Base-by-base conservation (phyloP, 1,139 yeast genomes). In the Suhomyces anneliseae region DNA sequence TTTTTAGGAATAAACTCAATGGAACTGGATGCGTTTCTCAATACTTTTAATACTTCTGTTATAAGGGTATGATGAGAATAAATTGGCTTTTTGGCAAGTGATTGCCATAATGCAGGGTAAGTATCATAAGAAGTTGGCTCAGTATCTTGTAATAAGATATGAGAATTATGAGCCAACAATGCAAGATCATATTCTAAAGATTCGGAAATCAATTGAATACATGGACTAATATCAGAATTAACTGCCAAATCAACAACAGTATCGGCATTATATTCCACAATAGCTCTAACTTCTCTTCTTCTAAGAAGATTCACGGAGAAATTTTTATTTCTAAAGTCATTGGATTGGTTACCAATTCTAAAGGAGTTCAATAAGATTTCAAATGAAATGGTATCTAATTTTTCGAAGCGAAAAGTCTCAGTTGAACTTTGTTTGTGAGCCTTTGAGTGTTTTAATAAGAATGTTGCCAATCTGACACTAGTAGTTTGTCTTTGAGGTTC, bases 111-210 rank as follows among this genome's bases (percentile, higher is more conserved):
- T 11, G 69, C 65, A 1, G 81, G 75, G 38, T 78, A 70, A 9
- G 78, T 68, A 26, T 76, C 78, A 43, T 68, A 68, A 0, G 79
- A 66, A 1, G 77, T 66, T 0, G 79, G 74, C 4, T 62, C 60
- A 40, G 70, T 68, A 9, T 66, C 64, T 2, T 60, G 60, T 32
- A 74, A 70, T 14, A 85, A 62, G 29, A 72, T 65, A 35, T 66
- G 64, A 15, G 85, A 76, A 49, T 78, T 76, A 51, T 81, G 82
- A 2, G 85, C 78, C 45, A 85, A 65, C n/a, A 76, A 65, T 11
- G 76, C 60, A 15, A 84, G 67, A 59, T 87, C 95, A 59, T 79
- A 84, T 37, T 69, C 62, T 27, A 85, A 59, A 15, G 85, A 74
- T 12, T 69, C 60, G 0, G 73, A 60, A 10, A 83, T 65, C 6